These are phyloP conservation scores for Chrysoporthe puriensis DNA, from an alignment of 2,329 filamentous ascomycete genomes.

Conservation along the genomic window DNA sequence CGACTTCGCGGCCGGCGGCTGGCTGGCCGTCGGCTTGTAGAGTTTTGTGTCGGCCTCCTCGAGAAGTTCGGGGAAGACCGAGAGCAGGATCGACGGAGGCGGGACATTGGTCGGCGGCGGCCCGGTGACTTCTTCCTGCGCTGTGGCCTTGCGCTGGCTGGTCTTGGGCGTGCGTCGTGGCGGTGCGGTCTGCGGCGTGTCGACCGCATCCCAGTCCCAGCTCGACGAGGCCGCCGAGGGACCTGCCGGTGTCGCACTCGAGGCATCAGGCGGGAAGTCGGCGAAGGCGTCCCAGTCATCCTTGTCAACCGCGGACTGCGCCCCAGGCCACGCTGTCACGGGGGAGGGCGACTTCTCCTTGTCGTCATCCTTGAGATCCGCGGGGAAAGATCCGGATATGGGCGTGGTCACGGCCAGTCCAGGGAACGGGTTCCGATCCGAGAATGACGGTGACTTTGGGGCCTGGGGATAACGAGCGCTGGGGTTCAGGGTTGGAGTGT, in stretches of 20 bases:
- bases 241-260: constrained; percentile 27
- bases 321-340: constrained; percentile 30
- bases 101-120: constrained; percentile 83
- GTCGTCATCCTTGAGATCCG: constrained; percentile 36
- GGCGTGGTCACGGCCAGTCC: constrained; percentile 49
- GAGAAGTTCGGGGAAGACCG: constrained; percentile 74
- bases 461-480: constrained; percentile 47
- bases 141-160: constrained; percentile 27
- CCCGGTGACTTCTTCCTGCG: constrained; percentile 36
- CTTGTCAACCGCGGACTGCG: constrained; percentile 35
- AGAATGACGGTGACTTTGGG: constrained; percentile 52
- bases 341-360: constrained; percentile 38
- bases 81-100: constrained; percentile 81
- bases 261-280: constrained; percentile 41
- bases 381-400: constrained; percentile 35
- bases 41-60: constrained; percentile 65
- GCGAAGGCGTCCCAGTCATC: constrained; percentile 58
- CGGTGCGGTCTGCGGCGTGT: constrained; percentile 34
- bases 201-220: constrained; percentile 57
- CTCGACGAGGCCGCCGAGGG: constrained; percentile 32
- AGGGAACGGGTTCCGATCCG: constrained; percentile 53
- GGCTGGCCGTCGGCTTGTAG: constrained; percentile 66
- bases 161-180: constrained; percentile 26
- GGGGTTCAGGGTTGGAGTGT: constrained; percentile 31
- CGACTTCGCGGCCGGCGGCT: constrained; percentile 61